phyloP scores from a whole-genome alignment of 495 filamentous ascomycete species.

The Aspergillus ellipticus region DNA sequence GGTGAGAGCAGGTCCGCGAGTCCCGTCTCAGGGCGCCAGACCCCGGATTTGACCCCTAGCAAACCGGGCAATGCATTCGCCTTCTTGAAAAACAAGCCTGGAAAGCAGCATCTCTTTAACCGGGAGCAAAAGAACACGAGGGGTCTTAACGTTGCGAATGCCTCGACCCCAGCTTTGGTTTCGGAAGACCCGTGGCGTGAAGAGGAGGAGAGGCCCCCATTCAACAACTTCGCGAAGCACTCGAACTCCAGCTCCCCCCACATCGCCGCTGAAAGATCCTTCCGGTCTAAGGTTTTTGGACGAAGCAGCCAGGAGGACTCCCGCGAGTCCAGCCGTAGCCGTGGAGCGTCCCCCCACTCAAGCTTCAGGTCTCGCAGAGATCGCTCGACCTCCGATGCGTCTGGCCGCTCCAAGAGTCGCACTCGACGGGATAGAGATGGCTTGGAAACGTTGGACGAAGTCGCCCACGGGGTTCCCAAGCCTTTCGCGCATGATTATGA shows the following conservation, averaged over 20 bases:
- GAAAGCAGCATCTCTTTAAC: slow-evolving; percentile 55
- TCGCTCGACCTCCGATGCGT: slow-evolving; percentile 60
- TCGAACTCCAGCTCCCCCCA: slow-evolving; percentile 43
- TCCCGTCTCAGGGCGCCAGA: slow-evolving; percentile 44
- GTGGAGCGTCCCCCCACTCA: slow-evolving; percentile 33
- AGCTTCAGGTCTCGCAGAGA: slow-evolving; percentile 45
- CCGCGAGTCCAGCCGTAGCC: slow-evolving; percentile 40
- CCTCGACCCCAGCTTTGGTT: slow-evolving; percentile 46
- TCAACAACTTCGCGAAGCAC: slow-evolving; percentile 32
- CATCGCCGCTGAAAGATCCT: slow-evolving; percentile 29
- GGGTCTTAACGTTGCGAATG: slow-evolving; percentile 64
- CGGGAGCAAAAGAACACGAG: slow-evolving; percentile 62
- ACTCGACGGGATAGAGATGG: slow-evolving; percentile 49
- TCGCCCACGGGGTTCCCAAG: slow-evolving; percentile 25
- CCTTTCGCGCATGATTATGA: slow-evolving; percentile 28
- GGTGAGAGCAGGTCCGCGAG: slow-evolving; percentile 57
- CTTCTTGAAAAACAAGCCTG: slow-evolving; percentile 64
- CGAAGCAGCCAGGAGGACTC: slow-evolving; percentile 39
- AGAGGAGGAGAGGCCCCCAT: slow-evolving; percentile 40
- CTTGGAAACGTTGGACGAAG: slow-evolving; percentile 36
- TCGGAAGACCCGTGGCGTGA: slow-evolving; percentile 44
- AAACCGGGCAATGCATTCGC: slow-evolving; percentile 59
- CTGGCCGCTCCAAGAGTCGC: slow-evolving; percentile 53
- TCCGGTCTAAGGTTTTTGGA: slow-evolving; percentile 31
- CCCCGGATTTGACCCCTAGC: slow-evolving; percentile 34